Percentiles rank a stretch among this genome's conserved stretches.
phyloP scores from a whole-genome alignment of 2,329 filamentous ascomycete species.

The Hypoxylon sp. region DNA sequence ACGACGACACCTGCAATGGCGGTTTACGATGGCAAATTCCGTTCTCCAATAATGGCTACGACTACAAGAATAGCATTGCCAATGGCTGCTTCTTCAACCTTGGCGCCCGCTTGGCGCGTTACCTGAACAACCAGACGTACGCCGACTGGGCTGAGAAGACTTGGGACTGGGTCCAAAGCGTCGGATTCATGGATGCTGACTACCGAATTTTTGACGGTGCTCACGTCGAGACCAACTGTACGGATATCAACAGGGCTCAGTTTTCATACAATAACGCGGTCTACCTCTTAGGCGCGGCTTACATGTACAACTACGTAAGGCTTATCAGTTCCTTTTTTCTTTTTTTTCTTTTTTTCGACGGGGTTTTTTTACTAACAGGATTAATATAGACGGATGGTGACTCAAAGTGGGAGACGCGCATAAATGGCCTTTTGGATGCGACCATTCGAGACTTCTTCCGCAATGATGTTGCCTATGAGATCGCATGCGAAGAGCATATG shows the following conservation, averaged over 20 bases:
- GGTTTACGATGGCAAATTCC: conserved; percentile 78
- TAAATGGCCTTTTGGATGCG: conserved; percentile 61
- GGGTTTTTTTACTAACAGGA: conserved; percentile 19
- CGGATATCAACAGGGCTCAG: conserved; percentile 62
- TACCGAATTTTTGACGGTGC: conserved; percentile 65
- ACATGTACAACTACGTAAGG: conserved; percentile 59
- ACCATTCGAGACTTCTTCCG: conserved; percentile 64
- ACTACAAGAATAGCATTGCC: conserved; percentile 58
- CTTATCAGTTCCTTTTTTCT: background rate
- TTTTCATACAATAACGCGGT: conserved; percentile 68
- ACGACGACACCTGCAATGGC: conserved; percentile 70
- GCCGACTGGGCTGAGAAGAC: conserved; percentile 69
- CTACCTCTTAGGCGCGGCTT: conserved; percentile 59
- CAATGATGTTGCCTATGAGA: conserved; percentile 64
- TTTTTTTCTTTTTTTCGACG: too few species aligned
- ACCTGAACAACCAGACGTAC: conserved; percentile 74
- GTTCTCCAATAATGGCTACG: conserved; percentile 67
- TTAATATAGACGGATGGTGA: conserved; percentile 54
- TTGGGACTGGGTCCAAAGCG: conserved; percentile 66
- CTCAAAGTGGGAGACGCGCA: conserved; percentile 60
- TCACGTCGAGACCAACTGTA: conserved; percentile 60
- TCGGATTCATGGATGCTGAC: conserved; percentile 61
- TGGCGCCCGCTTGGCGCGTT: conserved; percentile 70
- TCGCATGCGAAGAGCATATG: conserved; percentile 63
- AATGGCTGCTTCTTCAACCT: conserved; percentile 65